Percentiles rank a stretch among this genome's conserved stretches.
These are phyloP conservation scores for Phytopythium oedochilum DNA, from an alignment of 352 stramenopile genomes.

Conservation along the genomic window DNA sequence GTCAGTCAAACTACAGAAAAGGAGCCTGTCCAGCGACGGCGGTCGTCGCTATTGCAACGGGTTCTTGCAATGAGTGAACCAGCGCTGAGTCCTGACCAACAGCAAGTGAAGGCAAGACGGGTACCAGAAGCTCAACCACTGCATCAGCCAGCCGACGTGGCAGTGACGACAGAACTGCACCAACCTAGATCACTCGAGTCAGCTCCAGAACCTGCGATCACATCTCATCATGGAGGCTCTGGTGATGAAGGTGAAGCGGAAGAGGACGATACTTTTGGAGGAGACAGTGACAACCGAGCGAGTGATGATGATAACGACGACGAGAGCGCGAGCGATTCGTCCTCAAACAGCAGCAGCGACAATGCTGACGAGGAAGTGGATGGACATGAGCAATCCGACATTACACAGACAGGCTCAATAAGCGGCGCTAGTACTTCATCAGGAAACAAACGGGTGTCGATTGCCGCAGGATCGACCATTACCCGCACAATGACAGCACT, in stretches of 20 bases:
- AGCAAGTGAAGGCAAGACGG: background rate
- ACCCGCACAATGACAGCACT: slow-evolving; percentile 54
- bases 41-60: background rate
- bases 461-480: slow-evolving; percentile 27
- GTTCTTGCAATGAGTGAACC: background rate
- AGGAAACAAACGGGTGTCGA: background rate
- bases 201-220: background rate
- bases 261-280: background rate
- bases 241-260: too few relatives aligned
- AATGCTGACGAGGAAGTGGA: slow-evolving; percentile 5
- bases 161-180: background rate
- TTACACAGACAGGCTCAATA: background rate
- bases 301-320: background rate
- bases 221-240: too few relatives aligned
- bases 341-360: background rate
- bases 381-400: slow-evolving; percentile 2
- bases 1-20: background rate
- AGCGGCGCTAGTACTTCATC: too few relatives aligned
- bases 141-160: background rate
- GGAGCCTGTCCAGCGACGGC: background rate
- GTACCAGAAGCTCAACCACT: background rate
- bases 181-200: background rate
- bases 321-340: background rate
- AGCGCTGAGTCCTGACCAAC: background rate
- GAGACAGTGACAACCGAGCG: background rate